phyloP scores from a whole-genome alignment of 2,329 filamentous ascomycete genomes.

The Zymoseptoria pseudotritici region DNA sequence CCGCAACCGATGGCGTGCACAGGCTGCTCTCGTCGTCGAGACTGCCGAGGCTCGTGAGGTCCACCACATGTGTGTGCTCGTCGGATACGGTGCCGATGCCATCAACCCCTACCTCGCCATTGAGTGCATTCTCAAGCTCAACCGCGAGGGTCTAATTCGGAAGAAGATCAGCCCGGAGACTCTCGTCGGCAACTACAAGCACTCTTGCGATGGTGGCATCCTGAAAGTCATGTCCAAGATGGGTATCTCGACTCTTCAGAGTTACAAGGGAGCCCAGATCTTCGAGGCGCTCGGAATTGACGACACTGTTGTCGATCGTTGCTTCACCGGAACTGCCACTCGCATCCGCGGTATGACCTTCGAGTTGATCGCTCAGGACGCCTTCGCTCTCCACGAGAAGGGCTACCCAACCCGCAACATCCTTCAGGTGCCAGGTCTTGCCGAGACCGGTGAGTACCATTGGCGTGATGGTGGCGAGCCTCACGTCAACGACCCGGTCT shows the following conservation, averaged over 20 bases:
- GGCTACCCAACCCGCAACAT: slow-evolving; percentile 79
- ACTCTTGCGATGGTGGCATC: slow-evolving; percentile 92
- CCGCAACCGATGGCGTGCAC: slow-evolving; percentile 89
- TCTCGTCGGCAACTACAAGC: slow-evolving; percentile 92
- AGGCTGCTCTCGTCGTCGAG: slow-evolving; percentile 80
- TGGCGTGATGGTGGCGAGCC: slow-evolving; percentile 95
- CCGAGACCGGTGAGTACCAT: slow-evolving; percentile 94
- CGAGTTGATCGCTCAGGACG: slow-evolving; percentile 86
- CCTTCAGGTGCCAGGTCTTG: slow-evolving; percentile 67
- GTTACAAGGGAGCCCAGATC: slow-evolving; percentile 96
- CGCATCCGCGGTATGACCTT: slow-evolving; percentile 93
- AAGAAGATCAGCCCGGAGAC: slow-evolving; percentile 77
- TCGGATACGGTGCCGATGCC: slow-evolving; percentile 90
- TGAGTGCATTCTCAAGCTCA: slow-evolving; percentile 95
- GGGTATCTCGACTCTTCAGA: slow-evolving; percentile 94
- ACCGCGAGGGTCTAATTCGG: slow-evolving; percentile 84
- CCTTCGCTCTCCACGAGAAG: slow-evolving; percentile 88
- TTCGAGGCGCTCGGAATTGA: slow-evolving; percentile 94
- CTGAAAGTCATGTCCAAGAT: slow-evolving; percentile 99
- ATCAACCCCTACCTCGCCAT: slow-evolving; percentile 93
- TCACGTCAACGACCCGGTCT: slow-evolving; percentile 89
- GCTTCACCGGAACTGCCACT: slow-evolving; percentile 89
- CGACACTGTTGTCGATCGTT: slow-evolving; percentile 83
- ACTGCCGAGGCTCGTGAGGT: slow-evolving; percentile 94
- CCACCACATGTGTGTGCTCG: slow-evolving; percentile 96